Percentiles rank a stretch among this genome's conserved stretches.
Conservation (phyloP, 805 yeast species). For the Barnettozyma botsteinii region DNA sequence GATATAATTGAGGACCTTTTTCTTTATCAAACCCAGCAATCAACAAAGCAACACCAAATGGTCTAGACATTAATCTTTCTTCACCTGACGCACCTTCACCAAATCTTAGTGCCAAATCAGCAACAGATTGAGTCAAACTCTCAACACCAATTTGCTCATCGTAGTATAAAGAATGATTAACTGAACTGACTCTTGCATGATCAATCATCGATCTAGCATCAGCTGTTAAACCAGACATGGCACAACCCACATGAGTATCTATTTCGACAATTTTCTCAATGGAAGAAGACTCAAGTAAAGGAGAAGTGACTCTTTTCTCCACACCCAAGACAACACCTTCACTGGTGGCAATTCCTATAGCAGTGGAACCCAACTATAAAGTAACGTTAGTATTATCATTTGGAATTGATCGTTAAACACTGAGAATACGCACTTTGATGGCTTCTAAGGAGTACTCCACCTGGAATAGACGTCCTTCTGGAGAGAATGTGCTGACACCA, state of each 20-base stretch:
- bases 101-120: constrained; percentile 92
- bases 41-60: constrained; percentile 95
- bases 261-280: constrained; percentile 95
- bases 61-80: constrained; percentile 88
- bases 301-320: constrained; percentile 93
- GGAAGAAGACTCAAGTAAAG: constrained; percentile 83
- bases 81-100: constrained; percentile 98
- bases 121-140: constrained; percentile 90
- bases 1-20: constrained; percentile 92
- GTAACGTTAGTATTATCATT: constrained; percentile 2
- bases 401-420: too few relatives aligned
- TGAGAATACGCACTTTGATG: constrained; percentile 71
- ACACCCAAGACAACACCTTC: constrained; percentile 97
- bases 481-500: constrained; percentile 97
- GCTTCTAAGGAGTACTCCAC: constrained; percentile 98
- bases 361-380: constrained; percentile 77
- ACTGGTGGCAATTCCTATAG: constrained; percentile 91
- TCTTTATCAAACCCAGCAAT: constrained; percentile 92
- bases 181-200: constrained; percentile 88
- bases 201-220: constrained; percentile 99
- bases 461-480: constrained; percentile 97
- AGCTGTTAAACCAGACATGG: constrained; percentile 98
- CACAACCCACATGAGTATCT: constrained; percentile 93
- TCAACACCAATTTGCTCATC: constrained; percentile 92
- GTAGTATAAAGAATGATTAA: constrained; percentile 83